Evolutionary conservation across 139 green algal species (phyloP).

Genomic region (Parachlorella kessleri): DNA sequence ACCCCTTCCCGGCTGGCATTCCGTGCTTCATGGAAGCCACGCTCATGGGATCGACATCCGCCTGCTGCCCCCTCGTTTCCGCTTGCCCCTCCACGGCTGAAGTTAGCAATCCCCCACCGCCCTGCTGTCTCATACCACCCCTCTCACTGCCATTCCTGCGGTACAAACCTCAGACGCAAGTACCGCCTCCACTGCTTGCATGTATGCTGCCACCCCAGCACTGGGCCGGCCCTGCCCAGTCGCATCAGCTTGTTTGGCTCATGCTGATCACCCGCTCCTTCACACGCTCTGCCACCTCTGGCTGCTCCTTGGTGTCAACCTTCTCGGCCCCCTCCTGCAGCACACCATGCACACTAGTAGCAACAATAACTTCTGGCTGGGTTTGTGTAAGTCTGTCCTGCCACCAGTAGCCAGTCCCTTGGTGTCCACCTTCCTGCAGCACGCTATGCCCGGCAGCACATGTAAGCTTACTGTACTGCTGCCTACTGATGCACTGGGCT

Average conservation of each 20-base stretch:
- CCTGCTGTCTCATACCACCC: neutral
- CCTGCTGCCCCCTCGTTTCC: too few species aligned
- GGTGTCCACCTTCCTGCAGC: too few species aligned
- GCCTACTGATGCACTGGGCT: neutral
- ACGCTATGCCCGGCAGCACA: neutral
- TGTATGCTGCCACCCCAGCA: neutral
- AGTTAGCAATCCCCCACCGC: too few species aligned
- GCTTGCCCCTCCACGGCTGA: too few species aligned
- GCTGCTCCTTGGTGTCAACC: neutral
- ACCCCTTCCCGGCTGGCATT: too few species aligned
- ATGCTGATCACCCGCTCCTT: neutral
- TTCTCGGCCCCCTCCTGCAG: slow-evolving; percentile 10
- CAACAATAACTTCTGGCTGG: neutral
- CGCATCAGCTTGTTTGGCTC: neutral
- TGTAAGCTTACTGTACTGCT: neutral
- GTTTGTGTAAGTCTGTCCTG: too few species aligned
- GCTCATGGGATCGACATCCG: too few species aligned
- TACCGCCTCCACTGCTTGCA: neutral
- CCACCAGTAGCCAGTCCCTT: too few species aligned
- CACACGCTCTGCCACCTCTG: neutral
- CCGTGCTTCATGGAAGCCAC: too few species aligned
- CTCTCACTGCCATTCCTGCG: neutral
- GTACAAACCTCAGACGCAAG: neutral
- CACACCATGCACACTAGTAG: neutral
- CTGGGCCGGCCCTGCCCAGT: neutral